These are phyloP conservation scores for Plenodomus tracheiphilus DNA, from an alignment of 2,329 filamentous ascomycete species.

Conservation along the genomic window DNA sequence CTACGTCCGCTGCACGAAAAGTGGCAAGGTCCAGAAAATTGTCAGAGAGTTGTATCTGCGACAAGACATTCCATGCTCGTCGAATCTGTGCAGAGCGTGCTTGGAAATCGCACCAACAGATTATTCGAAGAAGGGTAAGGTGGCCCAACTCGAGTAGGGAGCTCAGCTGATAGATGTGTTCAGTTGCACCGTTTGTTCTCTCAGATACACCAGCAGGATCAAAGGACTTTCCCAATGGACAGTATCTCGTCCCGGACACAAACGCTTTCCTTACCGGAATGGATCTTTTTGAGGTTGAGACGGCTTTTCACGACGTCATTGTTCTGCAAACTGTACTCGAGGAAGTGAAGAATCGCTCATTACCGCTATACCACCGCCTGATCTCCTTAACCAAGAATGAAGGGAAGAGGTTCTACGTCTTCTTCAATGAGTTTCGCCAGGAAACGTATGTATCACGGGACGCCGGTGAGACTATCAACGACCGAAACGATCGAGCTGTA, in stretches of 20 bases:
- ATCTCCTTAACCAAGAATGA: conserved; percentile 91
- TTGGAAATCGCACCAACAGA: conserved; percentile 74
- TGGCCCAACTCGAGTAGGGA: conserved; percentile 8
- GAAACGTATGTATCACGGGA: conserved; percentile 84
- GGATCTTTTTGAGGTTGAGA: conserved; percentile 93
- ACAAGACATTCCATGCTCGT: conserved; percentile 97
- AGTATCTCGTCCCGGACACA: conserved; percentile 94
- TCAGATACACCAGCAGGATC: conserved; percentile 87
- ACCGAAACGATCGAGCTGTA: conserved; percentile 92
- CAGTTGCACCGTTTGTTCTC: conserved; percentile 81
- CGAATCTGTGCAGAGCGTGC: conserved; percentile 80
- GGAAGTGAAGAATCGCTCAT: conserved; percentile 88
- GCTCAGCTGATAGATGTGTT: conserved; percentile 23
- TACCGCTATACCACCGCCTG: conserved; percentile 93
- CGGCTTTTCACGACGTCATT: conserved; percentile 94
- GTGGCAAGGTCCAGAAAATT: conserved; percentile 98
- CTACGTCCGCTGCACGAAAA: conserved; percentile 91
- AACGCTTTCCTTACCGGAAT: conserved; percentile 95
- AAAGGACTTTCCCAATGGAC: conserved; percentile 78
- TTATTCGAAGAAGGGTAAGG: conserved; percentile 73
- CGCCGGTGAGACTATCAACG: conserved; percentile 85
- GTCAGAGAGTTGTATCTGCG: conserved; percentile 94
- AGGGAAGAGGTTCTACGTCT: conserved; percentile 96
- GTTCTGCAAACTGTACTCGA: conserved; percentile 95
- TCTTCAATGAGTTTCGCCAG: conserved; percentile 96